Conservation (phyloP, 2,329 filamentous ascomycete species). For the Phaeosphaeria sp. region DNA sequence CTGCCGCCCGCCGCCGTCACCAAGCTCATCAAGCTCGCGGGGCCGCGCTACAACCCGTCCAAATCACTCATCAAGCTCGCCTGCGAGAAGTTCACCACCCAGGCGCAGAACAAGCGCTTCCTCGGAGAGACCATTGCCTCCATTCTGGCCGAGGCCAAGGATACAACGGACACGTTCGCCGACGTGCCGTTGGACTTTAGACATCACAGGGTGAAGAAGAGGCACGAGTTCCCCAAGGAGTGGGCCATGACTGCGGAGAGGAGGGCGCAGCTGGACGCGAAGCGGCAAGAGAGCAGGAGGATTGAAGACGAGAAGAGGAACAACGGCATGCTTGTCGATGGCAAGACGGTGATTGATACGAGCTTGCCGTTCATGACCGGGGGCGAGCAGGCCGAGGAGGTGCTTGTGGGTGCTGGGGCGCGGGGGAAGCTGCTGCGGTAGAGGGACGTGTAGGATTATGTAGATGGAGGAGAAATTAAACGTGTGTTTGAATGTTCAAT, state of each 20-base stretch:
- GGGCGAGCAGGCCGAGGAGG: constrained; percentile 13
- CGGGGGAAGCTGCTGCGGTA: constrained; percentile 16
- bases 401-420: constrained; percentile 25
- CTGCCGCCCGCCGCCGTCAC: constrained; percentile 71
- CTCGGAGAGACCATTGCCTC: constrained; percentile 78
- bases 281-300: constrained; percentile 60
- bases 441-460: not conserved
- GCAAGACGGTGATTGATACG: constrained; percentile 50
- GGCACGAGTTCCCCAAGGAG: constrained; percentile 75
- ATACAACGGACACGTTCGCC: constrained; percentile 79
- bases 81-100: constrained; percentile 84
- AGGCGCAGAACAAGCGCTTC: constrained; percentile 97
- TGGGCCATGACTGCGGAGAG: constrained; percentile 82
- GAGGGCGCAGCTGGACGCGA: constrained; percentile 67
- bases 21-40: constrained; percentile 88
- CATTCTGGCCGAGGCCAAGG: constrained; percentile 75
- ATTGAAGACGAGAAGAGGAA: constrained; percentile 63
- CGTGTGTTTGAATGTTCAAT: no score
- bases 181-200: constrained; percentile 90
- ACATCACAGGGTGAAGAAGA: constrained; percentile 75
- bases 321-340: constrained; percentile 63
- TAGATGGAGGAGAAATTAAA: no score
- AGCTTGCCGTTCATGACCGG: constrained; percentile 29
- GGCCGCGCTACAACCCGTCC: constrained; percentile 84
- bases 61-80: constrained; percentile 86